Percentiles rank a stretch among this genome's conserved stretches.
These are phyloP conservation scores for Funneliformis geosporum DNA, from an alignment of 192 early-diverging fungal species.

Conservation along the genomic window DNA sequence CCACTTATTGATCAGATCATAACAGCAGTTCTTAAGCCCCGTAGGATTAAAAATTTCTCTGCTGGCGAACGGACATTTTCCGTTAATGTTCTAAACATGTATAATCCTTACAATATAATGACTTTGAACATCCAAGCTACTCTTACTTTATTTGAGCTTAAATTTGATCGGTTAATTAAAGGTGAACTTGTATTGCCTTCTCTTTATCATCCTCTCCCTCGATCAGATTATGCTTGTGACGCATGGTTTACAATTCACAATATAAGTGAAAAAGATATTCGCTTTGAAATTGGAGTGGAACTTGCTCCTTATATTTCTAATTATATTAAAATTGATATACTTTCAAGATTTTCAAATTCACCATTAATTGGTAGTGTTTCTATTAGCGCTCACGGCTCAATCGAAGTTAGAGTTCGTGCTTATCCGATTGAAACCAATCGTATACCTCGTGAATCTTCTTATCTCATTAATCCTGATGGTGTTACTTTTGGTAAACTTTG, in stretches of 20 bases:
- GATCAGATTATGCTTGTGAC: constrained; percentile 66
- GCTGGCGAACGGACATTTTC: constrained; percentile 51
- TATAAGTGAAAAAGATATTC: constrained; percentile 71
- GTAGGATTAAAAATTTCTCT: constrained; percentile 49
- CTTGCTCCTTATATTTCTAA: constrained; percentile 60
- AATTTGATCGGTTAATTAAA: constrained; percentile 67
- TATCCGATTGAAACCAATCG: constrained; percentile 63
- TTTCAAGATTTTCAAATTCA: constrained; percentile 83
- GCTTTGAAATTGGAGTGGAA: constrained; percentile 74
- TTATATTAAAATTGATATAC: constrained; percentile 67
- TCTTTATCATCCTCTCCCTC: constrained; percentile 65
- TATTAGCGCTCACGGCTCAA: constrained; percentile 61
- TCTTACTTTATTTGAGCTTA: constrained; percentile 72
- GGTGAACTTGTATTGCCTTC: constrained; percentile 74
- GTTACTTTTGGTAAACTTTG: constrained; percentile 69
- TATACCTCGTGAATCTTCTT: constrained; percentile 55
- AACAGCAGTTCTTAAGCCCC: constrained; percentile 67
- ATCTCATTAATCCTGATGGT: constrained; percentile 62
- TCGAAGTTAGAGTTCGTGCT: constrained; percentile 70
- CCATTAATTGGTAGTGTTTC: constrained; percentile 69
- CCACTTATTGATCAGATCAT: constrained; percentile 45
- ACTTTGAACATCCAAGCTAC: constrained; percentile 50
- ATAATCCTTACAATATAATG: constrained; percentile 66
- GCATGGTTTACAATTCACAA: constrained; percentile 83
- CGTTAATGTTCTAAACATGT: constrained; percentile 64